These are phyloP conservation scores for Strobilomyces dryophilus DNA, from an alignment of 768 basidiomycete species.

Conservation along the genomic window DNA sequence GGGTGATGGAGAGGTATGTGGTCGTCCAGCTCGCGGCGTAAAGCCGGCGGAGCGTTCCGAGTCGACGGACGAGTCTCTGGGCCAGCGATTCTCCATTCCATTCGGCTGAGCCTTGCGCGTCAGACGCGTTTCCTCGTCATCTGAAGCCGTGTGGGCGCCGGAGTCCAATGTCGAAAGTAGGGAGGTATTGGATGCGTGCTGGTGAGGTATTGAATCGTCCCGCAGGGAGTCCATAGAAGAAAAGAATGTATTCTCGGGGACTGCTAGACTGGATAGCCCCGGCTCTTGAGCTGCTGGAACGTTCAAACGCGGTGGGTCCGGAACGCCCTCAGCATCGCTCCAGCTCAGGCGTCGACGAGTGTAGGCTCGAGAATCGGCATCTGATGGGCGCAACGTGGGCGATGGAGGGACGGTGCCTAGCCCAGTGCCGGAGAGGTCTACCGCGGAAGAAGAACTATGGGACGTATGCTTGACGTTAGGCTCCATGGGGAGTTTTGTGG, in stretches of 20 bases:
- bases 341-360: conserved; percentile 58
- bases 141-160: conserved; percentile 40
- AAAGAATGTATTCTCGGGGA: conserved; percentile 43
- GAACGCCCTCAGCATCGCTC: conserved; percentile 43
- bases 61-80: conserved; percentile 33
- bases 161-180: conserved; percentile 37
- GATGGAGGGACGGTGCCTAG: conserved; percentile 38
- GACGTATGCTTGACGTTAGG: conserved; percentile 8
- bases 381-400: conserved; percentile 17
- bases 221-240: conserved; percentile 33
- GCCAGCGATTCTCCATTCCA: conserved; percentile 23
- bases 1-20: conserved; percentile 50
- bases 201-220: conserved; percentile 35
- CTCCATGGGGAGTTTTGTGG: not conserved
- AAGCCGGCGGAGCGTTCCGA: conserved; percentile 45
- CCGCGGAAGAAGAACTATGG: conserved; percentile 49
- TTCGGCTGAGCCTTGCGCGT: conserved; percentile 42
- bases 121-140: conserved; percentile 51
- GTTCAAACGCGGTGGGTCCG: conserved; percentile 40
- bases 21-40: conserved; percentile 37
- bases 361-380: conserved; percentile 30
- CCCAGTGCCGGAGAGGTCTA: conserved; percentile 50
- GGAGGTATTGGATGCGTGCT: conserved; percentile 50
- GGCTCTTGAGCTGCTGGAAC: conserved; percentile 15
- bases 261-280: conserved; percentile 17